These are phyloP conservation scores for Epichloe hybrida DNA, from an alignment of 2,329 filamentous ascomycete species.

Conservation along the genomic window DNA sequence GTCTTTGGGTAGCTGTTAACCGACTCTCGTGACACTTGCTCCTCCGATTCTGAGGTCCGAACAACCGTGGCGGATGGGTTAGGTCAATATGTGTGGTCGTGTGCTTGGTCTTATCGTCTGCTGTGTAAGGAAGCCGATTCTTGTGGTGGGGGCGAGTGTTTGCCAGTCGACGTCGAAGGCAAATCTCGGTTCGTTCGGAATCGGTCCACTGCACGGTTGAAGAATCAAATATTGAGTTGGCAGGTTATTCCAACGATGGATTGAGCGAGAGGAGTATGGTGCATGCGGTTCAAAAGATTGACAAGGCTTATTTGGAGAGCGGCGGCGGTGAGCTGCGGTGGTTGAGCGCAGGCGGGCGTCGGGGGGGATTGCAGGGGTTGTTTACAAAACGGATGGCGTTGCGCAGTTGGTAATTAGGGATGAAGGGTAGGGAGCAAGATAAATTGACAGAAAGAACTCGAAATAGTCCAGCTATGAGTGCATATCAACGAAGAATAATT, in stretches of 20 bases:
- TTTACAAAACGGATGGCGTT: too few relatives aligned
- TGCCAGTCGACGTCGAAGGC: not conserved
- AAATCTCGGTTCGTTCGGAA: not conserved
- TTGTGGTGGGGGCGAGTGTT: not conserved
- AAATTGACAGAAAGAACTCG: not conserved
- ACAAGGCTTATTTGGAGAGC: too few relatives aligned
- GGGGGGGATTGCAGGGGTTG: too few relatives aligned
- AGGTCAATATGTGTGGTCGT: not conserved
- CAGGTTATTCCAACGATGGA: too few relatives aligned
- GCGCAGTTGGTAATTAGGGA: not conserved
- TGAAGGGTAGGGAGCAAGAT: not conserved
- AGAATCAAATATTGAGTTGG: too few relatives aligned
- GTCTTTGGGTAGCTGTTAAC: not conserved
- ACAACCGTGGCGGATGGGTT: not conserved
- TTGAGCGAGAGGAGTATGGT: too few relatives aligned
- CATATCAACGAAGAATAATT: slow-evolving; percentile 10
- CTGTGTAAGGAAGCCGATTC: not conserved
- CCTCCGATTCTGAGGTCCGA: not conserved
- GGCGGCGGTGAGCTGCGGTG: too few relatives aligned
- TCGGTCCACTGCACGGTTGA: not conserved
- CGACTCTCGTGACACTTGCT: not conserved
- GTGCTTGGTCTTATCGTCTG: not conserved
- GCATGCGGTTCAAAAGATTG: too few relatives aligned
- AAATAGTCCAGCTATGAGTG: slow-evolving; percentile 18
- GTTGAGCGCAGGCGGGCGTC: too few relatives aligned